These are phyloP conservation scores for Calonectria fujianensis DNA, from an alignment of 2,329 filamentous ascomycete genomes.

Conservation along the genomic window DNA sequence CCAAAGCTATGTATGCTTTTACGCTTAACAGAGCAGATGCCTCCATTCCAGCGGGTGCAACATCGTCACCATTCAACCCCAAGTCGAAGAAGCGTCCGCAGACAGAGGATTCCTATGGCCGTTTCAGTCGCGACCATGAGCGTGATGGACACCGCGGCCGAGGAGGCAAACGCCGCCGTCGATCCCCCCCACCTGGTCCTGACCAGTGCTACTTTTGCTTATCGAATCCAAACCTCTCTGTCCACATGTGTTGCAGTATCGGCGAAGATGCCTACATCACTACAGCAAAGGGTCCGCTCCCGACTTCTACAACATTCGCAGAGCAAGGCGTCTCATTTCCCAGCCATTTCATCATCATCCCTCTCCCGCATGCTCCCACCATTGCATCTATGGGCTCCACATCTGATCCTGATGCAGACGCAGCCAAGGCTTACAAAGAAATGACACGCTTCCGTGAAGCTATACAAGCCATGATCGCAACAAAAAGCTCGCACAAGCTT, in stretches of 20 bases:
- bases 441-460: slow-evolving; percentile 88
- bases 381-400: slow-evolving; percentile 79
- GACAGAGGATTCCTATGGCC: slow-evolving; percentile 69
- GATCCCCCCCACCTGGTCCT: slow-evolving; percentile 79
- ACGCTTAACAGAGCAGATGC: slow-evolving; percentile 80
- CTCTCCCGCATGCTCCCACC: slow-evolving; percentile 87
- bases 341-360: slow-evolving; percentile 92
- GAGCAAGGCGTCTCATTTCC: slow-evolving; percentile 82
- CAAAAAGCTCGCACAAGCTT: slow-evolving; percentile 73
- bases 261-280: slow-evolving; percentile 92
- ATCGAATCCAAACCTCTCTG: slow-evolving; percentile 87
- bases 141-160: slow-evolving; percentile 66
- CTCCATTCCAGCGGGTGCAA: slow-evolving; percentile 81
- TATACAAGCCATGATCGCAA: slow-evolving; percentile 86
- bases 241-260: slow-evolving; percentile 93
- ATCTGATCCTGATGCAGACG: slow-evolving; percentile 69
- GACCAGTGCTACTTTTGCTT: slow-evolving; percentile 96
- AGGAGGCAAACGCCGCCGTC: slow-evolving; percentile 66
- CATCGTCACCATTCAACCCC: slow-evolving; percentile 81
- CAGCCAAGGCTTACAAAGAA: slow-evolving; percentile 80
- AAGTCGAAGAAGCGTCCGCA: slow-evolving; percentile 75
- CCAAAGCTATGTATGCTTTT: slow-evolving; percentile 89
- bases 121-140: slow-evolving; percentile 71
- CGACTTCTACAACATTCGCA: slow-evolving; percentile 80
- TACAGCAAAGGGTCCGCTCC: slow-evolving; percentile 92